These are phyloP conservation scores for Ajuga chamaepitys DNA, from an alignment of 257 asterid species.

Conservation along the genomic window DNA sequence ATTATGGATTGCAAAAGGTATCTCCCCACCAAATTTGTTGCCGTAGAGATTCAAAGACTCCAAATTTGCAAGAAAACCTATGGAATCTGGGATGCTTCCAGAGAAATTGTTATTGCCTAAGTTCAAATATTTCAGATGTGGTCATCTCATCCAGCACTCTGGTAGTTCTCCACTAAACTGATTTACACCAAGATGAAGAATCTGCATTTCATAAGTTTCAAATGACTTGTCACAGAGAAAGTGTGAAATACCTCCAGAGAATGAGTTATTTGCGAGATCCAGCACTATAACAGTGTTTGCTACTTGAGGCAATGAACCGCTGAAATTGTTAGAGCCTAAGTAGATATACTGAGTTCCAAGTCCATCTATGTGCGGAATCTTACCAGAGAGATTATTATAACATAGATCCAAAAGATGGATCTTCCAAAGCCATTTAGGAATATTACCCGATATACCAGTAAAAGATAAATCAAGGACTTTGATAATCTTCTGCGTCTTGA, in stretches of 20 bases:
- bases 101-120: no score
- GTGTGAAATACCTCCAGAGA: slow-evolving; percentile 12
- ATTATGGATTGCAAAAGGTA: no score
- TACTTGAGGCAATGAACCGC: slow-evolving; percentile 20
- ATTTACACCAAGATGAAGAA: slow-evolving; percentile 26
- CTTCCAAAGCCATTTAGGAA: slow-evolving; percentile 27
- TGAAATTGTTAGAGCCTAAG: slow-evolving; percentile 30
- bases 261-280: slow-evolving; percentile 24
- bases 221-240: slow-evolving; percentile 9
- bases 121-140: no score
- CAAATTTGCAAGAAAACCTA: no score
- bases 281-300: not conserved
- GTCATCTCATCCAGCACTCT: slow-evolving; percentile 29
- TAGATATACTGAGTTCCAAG: not conserved
- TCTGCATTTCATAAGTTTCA: not conserved
- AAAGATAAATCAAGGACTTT: not conserved
- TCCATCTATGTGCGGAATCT: no score
- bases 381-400: slow-evolving; percentile 2
- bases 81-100: no score
- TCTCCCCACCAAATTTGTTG: no score
- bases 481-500: not conserved
- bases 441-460: slow-evolving; percentile 6
- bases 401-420: not conserved
- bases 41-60: no score
- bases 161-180: slow-evolving; percentile 21